These are phyloP conservation scores for Mycena kentingensis DNA, from an alignment of 768 basidiomycete genomes.

Conservation along the genomic window DNA sequence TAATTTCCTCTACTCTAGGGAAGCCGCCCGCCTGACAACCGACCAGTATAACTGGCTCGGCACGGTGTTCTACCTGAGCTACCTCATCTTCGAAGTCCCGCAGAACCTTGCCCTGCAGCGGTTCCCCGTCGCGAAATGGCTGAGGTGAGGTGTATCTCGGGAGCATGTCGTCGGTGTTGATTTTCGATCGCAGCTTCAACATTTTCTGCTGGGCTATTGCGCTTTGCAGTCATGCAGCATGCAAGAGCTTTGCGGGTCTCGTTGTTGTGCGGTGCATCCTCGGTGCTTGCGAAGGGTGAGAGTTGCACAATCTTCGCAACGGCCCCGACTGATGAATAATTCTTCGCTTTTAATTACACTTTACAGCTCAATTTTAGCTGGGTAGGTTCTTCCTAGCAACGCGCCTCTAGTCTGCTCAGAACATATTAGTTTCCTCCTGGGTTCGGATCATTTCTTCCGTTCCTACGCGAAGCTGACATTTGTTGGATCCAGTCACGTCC, in stretches of 20 bases:
- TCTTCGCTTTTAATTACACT: too few relatives aligned
- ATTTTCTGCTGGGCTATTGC: slow-evolving; percentile 74
- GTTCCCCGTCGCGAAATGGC: slow-evolving; percentile 80
- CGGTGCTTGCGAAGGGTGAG: slow-evolving; percentile 72
- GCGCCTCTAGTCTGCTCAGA: too few relatives aligned
- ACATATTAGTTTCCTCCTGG: too few relatives aligned
- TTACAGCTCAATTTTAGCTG: too few relatives aligned
- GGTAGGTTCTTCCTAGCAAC: too few relatives aligned
- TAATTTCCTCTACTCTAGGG: slow-evolving; percentile 42
- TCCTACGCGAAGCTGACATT: too few relatives aligned
- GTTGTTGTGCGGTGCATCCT: slow-evolving; percentile 72
- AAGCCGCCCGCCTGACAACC: slow-evolving; percentile 62
- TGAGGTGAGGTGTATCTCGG: slow-evolving; percentile 50
- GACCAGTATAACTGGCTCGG: slow-evolving; percentile 80
- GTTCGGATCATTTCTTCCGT: too few relatives aligned
- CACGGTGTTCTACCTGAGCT: slow-evolving; percentile 76
- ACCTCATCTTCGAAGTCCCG: slow-evolving; percentile 64
- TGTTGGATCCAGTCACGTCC: slow-evolving; percentile 74
- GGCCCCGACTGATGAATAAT: too few relatives aligned
- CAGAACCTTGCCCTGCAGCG: slow-evolving; percentile 74
- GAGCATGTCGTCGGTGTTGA: too few relatives aligned
- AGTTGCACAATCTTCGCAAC: too few relatives aligned
- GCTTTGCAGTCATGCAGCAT: slow-evolving; percentile 61
- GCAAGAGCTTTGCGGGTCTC: slow-evolving; percentile 66
- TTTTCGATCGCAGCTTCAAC: slow-evolving; percentile 53